Percentiles rank a stretch among this genome's conserved stretches.
Evolutionary conservation across 257 asterid genomes (phyloP).

Genomic region (Solanum appendiculatum): DNA sequence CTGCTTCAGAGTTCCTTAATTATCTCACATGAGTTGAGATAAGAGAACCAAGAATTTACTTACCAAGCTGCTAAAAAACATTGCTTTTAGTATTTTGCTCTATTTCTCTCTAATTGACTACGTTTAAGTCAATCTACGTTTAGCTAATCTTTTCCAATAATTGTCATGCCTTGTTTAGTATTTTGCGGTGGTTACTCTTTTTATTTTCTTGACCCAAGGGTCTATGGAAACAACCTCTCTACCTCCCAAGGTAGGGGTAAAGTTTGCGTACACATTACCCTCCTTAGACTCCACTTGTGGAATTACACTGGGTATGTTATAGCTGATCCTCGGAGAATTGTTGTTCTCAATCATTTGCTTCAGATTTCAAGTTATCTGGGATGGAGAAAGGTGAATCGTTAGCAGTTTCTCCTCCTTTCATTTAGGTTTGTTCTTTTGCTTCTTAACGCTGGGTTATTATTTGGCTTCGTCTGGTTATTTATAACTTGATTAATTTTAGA

Average conservation of each 20-base stretch:
- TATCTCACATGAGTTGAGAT: constrained; percentile 28
- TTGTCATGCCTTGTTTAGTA: background rate
- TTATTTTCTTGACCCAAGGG: background rate
- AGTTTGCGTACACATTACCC: background rate
- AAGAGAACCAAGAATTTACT: background rate
- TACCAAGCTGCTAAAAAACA: background rate
- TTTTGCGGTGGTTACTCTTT: background rate
- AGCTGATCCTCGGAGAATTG: too few relatives aligned
- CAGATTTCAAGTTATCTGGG: background rate
- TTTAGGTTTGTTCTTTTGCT: background rate
- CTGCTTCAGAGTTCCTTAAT: constrained; percentile 65
- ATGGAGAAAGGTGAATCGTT: background rate
- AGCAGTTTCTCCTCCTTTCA: background rate
- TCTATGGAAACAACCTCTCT: background rate
- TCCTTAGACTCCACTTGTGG: background rate
- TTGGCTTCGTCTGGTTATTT: too few relatives aligned
- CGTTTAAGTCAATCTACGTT: background rate
- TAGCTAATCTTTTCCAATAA: background rate
- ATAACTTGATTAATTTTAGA: too few relatives aligned
- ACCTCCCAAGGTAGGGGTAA: background rate
- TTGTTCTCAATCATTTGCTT: background rate
- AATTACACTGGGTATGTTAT: background rate
- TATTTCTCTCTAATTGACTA: background rate
- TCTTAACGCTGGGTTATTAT: background rate
- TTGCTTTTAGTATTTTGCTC: background rate